Base-by-base conservation (phyloP, 1,284 basidiomycete species). In the Ceratobasidium theobromae region DNA sequence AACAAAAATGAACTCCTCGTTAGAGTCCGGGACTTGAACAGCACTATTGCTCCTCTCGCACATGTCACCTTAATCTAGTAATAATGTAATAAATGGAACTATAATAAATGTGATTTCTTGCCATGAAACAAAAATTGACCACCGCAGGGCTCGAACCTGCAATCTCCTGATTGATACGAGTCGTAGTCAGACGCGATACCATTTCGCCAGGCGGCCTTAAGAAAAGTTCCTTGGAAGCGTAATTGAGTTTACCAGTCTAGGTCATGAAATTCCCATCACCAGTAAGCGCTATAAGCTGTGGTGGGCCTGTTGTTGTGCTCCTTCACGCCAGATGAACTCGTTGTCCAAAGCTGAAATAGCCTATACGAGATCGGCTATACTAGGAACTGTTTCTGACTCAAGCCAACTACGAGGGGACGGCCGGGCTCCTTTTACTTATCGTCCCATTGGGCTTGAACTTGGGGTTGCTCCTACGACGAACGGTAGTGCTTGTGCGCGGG, bases 91-190 rank as follows among this genome's bases (percentile, higher is more conserved):
- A 38, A 6, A 6, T 38, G 16, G 8, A 8, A 16, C 35, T 38
- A 8, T 8, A 16, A 38, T 6, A 38, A 38, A 16, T 8, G 35
- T 38, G n/a, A 38, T 38, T 6, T 38, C 35, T 38, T 38, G 35
- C 35, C 35, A 8, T 38, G 35, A 6, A 38, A 16, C 35, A 38
- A 55, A 48, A 60, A 73, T 76, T 85, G 83, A 85, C 85, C 84
- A 86, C 85, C 83, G 86, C 86, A 88, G 86, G 87, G 87, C 86
- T 89, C 87, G 87, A 89, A 89, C 87, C 87, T 88, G 86, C 86
- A 88, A 85, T 86, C 86, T 88, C 86, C 86, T 87, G 86, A 84
- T 89, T 30, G 27, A 49, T 49, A 51, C 48, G n/a, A 30, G 28
- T 65, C 58, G 58, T 62, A 65, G 60, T 65, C 49, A 65, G 60